Conservation (phyloP, 208 protist genomes). For the Trypanosoma scelopori region DNA sequence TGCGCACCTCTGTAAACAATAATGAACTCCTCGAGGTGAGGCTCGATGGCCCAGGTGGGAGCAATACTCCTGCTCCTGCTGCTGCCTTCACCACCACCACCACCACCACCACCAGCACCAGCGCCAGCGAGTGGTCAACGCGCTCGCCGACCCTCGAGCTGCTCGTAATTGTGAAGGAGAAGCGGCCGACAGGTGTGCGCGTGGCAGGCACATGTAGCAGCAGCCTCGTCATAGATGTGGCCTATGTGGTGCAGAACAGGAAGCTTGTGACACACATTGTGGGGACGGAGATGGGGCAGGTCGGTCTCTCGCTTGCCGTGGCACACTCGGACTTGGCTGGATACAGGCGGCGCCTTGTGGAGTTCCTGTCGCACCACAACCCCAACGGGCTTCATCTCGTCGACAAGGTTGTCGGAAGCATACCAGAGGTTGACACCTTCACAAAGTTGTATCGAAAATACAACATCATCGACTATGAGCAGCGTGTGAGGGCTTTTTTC, state of each 20-base stretch:
- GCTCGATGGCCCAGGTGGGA: constrained; percentile 35
- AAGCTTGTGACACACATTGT: constrained; percentile 73
- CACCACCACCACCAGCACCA: too few species aligned
- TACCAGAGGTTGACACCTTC: constrained; percentile 77
- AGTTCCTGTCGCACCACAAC: constrained; percentile 65
- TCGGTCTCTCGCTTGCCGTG: constrained; percentile 67
- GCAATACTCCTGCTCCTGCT: constrained; percentile 28
- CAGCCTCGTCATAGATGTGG: constrained; percentile 38
- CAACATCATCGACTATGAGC: constrained; percentile 57
- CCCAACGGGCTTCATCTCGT: constrained; percentile 56
- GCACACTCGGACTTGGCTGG: constrained; percentile 50
- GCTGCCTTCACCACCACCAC: too few species aligned
- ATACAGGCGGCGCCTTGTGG: constrained; percentile 48
- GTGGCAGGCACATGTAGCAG: constrained; percentile 37
- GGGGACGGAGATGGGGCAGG: constrained; percentile 69
- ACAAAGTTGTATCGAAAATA: constrained; percentile 78
- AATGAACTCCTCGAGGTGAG: constrained; percentile 57
- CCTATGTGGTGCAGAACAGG: constrained; percentile 46
- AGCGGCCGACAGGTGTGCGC: constrained; percentile 19
- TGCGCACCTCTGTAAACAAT: constrained; percentile 29
- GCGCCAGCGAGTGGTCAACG: constrained; percentile 42
- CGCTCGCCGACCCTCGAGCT: constrained; percentile 35
- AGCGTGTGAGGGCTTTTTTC: constrained; percentile 58
- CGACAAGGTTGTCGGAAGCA: constrained; percentile 51
- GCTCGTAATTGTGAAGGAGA: constrained; percentile 58